A percentile compares a stretch with the other conserved stretches of the same genome.
These are phyloP conservation scores for Leccinum ochraceum DNA, from an alignment of 768 basidiomycete species.

Conservation along the genomic window DNA sequence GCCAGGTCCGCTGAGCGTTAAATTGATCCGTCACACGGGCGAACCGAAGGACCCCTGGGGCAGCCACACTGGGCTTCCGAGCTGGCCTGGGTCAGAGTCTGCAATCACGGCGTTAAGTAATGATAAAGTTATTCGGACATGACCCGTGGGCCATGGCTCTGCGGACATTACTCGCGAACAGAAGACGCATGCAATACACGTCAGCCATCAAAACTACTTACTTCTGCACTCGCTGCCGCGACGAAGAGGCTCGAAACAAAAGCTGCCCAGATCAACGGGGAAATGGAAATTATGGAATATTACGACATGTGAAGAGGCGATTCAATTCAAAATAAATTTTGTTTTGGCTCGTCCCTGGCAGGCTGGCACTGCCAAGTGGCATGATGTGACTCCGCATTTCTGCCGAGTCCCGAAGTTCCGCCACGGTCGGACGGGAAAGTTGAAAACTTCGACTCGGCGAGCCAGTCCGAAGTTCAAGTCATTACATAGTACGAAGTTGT, in stretches of 20 bases:
- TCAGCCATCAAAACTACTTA: neutral
- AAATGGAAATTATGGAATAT: conserved; percentile 3
- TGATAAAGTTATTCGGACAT: neutral
- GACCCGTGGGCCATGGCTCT: neutral
- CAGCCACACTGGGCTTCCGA: neutral
- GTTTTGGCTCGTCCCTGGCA: neutral
- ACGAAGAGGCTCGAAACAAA: neutral
- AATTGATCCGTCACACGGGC: neutral
- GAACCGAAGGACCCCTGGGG: neutral
- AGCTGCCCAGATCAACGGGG: neutral
- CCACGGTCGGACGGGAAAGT: neutral
- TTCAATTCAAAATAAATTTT: conserved; percentile 5
- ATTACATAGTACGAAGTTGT: no score
- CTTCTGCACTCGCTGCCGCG: neutral
- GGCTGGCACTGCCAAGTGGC: neutral
- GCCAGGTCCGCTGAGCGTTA: neutral
- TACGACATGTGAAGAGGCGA: conserved; percentile 2
- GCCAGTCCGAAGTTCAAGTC: neutral
- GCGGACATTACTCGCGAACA: neutral
- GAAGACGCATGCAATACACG: neutral
- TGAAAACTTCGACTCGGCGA: no score
- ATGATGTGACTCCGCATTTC: neutral
- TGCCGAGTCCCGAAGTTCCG: neutral
- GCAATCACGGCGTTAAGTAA: neutral
- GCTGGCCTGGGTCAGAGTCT: neutral